Evolutionary conservation across 2,329 filamentous ascomycete species (phyloP), one percentile per base, ranked within the genome.

Genomic region (Apiospora hydei): DNA sequence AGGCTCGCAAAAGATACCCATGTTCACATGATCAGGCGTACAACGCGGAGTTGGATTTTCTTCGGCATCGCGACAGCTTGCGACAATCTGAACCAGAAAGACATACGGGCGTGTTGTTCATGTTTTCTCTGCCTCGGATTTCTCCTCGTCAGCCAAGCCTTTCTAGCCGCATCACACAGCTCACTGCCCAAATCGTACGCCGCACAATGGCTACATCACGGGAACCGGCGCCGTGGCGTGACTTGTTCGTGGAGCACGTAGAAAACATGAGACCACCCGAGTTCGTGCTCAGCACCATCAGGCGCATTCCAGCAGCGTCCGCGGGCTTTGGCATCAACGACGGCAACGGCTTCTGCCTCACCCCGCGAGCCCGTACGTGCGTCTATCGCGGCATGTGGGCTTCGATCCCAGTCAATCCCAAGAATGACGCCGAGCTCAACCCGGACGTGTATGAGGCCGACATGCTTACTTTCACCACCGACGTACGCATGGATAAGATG

Each of bases 321-420:
- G 69, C 61, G 71, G 68, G n/a, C 11, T 67, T 71, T 69, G 73
- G 43, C 38, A 66, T 68, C 53, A 66, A 68, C 57, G 69, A 71
- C 66, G 70, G 81, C 64, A 76, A 83, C 11, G 83, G 83, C 73
- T 76, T 86, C 1, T 84, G 87, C 0, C 81, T 81, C 74, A 72
- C 78, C 6, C 88, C 91, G 1, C 89, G 94, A 70, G 92, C 90
- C 11, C 90, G 95, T 70, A 95, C 90, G 78, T 96, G 95, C 82
- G 90, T 98, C 78, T 96, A 91, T 83, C 92, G 96, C 73, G 94
- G 95, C 76, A 91, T 97, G 83, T 98, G 93, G 90, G 91, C 91
- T 0, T 87, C 88, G 71, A 85, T 97, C 0, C 91, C 92, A 4
- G 86, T 86, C 70, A 94, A 95, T 82, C 88, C 90, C 61, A 90